phyloP scores from a whole-genome alignment of 768 basidiomycete genomes.

The Artomyces pyxidatus region DNA sequence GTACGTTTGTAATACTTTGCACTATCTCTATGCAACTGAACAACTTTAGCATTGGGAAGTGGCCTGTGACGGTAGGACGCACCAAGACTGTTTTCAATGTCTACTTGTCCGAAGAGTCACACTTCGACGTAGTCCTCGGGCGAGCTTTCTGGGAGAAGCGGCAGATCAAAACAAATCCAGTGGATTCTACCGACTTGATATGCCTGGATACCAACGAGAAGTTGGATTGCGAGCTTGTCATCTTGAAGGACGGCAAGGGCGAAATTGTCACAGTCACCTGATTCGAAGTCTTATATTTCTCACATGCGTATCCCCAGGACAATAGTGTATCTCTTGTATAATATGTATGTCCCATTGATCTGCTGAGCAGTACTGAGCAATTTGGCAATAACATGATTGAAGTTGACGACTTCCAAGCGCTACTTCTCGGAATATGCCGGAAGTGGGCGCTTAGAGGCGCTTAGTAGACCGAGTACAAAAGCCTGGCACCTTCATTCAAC shows the following conservation, averaged over 20 bases:
- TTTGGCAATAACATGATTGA: too few species aligned
- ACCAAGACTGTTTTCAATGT: constrained; percentile 44
- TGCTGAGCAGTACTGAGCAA: too few species aligned
- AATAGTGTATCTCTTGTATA: too few species aligned
- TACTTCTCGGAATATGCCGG: too few species aligned
- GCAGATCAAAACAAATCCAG: constrained; percentile 71
- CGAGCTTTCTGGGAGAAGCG: constrained; percentile 72
- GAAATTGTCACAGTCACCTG: constrained; percentile 49
- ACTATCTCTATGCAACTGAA: too few species aligned
- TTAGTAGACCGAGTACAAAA: too few species aligned
- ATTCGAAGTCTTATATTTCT: neutral
- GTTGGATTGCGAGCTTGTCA: constrained; percentile 86
- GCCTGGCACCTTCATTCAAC: too few species aligned
- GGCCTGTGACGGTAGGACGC: constrained; percentile 68
- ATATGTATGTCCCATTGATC: too few species aligned
- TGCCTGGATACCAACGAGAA: constrained; percentile 91
- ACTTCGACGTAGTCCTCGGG: constrained; percentile 93
- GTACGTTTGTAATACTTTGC: constrained; percentile 18
- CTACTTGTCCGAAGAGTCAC: constrained; percentile 88
- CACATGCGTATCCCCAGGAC: constrained; percentile 1
- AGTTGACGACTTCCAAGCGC: too few species aligned
- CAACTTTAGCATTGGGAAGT: constrained; percentile 64
- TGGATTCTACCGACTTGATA: constrained; percentile 84
- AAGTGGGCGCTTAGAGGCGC: too few species aligned
- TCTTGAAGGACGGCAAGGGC: constrained; percentile 85